Percentiles rank a stretch among this genome's conserved stretches.
Evolutionary conservation across 176 grass and related monocot species (phyloP).

Genomic region (Musa troglodytarum): DNA sequence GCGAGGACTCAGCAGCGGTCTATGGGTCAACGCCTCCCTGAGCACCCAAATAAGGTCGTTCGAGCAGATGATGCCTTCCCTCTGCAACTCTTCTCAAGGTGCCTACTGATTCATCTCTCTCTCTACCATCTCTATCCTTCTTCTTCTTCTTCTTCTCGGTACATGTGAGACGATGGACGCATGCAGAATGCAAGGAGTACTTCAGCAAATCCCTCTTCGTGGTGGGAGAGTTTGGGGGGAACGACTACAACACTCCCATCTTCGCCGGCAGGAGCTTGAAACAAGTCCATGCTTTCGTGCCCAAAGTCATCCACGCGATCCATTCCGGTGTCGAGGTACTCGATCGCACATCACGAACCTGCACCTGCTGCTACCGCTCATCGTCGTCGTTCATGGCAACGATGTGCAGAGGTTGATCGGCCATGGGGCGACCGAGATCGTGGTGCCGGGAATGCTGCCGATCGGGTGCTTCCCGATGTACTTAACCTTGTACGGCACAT

Average conservation of each 20-base stretch:
- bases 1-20: slow-evolving; percentile 50
- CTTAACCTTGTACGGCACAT: slow-evolving; percentile 48
- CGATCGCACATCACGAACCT: neutral
- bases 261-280: slow-evolving; percentile 46
- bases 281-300: slow-evolving; percentile 41
- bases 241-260: slow-evolving; percentile 74
- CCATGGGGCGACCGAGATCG: slow-evolving; percentile 47
- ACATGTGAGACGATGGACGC: neutral
- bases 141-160: neutral
- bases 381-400: neutral
- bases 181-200: slow-evolving; percentile 41
- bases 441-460: slow-evolving; percentile 67
- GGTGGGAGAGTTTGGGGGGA: slow-evolving; percentile 83
- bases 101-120: neutral
- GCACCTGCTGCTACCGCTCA: neutral
- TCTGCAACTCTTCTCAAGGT: slow-evolving; percentile 46
- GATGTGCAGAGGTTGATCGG: slow-evolving; percentile 32
- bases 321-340: slow-evolving; percentile 36
- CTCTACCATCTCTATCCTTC: neutral
- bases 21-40: slow-evolving; percentile 59
- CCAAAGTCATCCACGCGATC: slow-evolving; percentile 44
- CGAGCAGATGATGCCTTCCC: slow-evolving; percentile 40
- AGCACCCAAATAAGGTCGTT: slow-evolving; percentile 66
- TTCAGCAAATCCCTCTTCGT: slow-evolving; percentile 62
- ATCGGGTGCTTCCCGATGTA: slow-evolving; percentile 66